Base-by-base conservation (phyloP, 1,284 basidiomycete species). In the Puccinia hordei region DNA sequence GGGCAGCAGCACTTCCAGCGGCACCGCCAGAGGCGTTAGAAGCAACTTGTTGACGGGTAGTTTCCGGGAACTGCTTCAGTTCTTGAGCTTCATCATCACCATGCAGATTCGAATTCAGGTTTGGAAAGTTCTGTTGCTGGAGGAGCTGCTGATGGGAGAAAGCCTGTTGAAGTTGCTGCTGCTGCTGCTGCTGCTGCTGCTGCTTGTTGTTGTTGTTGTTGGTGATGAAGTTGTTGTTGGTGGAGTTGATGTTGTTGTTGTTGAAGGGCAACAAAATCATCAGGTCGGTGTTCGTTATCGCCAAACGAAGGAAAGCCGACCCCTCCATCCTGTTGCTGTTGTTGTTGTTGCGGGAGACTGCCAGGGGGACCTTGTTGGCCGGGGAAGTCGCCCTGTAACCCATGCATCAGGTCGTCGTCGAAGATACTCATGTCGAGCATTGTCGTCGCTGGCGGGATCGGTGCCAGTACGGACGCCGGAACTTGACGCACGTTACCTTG, bases 311-410 rank as follows among this genome's bases (percentile, higher is more conserved):
- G 68, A 19, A 71, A 73, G 9, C 30, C 71, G 27, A 55, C 35
- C 73, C 33, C 81, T 81, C 68, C 83, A 81, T 65, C 83, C 82
- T 81, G 81, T 30, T 83, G 81, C 33, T 82, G 51, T 35, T 82
- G 80, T 24, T 81, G 66, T 24, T 55, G 44, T 19, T 66, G 53
- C 19, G 46, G 63, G 5, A 5, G 22, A 66, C 30, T 33, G 4
- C n/a, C 55, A 22, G 24, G 22, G n/a, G 53, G 41, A 27, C n/a
- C n/a, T n/a, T n/a, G 49, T 22, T 53, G 69, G 12, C 53, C 53
- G 3, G 55, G 30, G 49, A 73, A 73, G 19, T 59, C 71, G 51
- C 71, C 71, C 41, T 66, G 53, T 9, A 81, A 53, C 19, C 61
- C 53, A n/a, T 77, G 59, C 27, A 81, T 76, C n/a, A 77, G 53